Percentiles rank a stretch among this genome's conserved stretches.
Conservation (phyloP, 176 grass and related monocot genomes). For the Saccharum spontaneum region DNA sequence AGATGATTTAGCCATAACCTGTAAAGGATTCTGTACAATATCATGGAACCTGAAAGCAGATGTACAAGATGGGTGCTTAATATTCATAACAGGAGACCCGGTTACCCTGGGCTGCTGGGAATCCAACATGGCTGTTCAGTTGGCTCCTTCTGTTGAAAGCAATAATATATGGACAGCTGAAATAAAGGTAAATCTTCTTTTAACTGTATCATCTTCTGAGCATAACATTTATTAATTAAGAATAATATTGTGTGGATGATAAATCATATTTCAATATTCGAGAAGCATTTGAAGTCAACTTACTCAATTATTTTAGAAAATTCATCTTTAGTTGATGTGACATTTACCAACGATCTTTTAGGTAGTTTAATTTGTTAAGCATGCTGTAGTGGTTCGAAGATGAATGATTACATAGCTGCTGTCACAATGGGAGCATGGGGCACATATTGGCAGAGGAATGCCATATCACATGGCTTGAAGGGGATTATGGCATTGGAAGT, state of each 20-base stretch:
- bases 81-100: conserved; percentile 80
- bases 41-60: conserved; percentile 84
- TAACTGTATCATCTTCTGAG: conserved; percentile 16
- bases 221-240: background rate
- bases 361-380: background rate
- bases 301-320: background rate
- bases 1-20: conserved; percentile 60
- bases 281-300: background rate
- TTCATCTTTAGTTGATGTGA: background rate
- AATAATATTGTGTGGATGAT: background rate
- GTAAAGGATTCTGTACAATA: conserved; percentile 82
- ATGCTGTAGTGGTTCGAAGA: background rate
- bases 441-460: background rate
- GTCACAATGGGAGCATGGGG: background rate
- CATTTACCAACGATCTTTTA: background rate
- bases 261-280: background rate
- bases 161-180: conserved; percentile 65
- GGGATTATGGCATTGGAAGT: background rate
- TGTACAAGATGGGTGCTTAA: conserved; percentile 60
- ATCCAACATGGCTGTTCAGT: conserved; percentile 70
- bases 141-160: conserved; percentile 54
- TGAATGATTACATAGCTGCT: background rate
- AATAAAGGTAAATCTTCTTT: conserved; percentile 62
- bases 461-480: background rate
- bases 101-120: conserved; percentile 89